Conservation (phyloP, 306 rosid genomes). For the Boehmeria nivea region DNA sequence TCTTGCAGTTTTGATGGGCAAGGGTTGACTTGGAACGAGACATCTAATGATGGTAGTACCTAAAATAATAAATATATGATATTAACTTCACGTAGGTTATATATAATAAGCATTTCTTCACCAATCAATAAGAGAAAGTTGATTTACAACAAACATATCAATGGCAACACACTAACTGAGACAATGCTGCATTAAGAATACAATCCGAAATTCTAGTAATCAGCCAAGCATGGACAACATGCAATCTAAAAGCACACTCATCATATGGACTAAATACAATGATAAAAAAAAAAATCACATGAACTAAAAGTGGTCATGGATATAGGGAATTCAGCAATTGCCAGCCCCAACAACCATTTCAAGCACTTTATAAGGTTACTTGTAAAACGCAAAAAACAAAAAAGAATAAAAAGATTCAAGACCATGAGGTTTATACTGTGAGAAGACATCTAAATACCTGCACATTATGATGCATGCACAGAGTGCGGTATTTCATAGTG, state of each 20-base stretch:
- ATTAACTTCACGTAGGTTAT: constrained; percentile 20
- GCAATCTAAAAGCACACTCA: not conserved
- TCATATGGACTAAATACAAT: not conserved
- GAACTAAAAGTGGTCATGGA: too few relatives aligned
- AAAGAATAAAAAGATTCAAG: not conserved
- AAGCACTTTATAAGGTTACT: not conserved
- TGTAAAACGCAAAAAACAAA: not conserved
- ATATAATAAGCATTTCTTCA: not conserved
- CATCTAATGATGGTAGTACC: constrained; percentile 86
- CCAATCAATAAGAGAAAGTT: not conserved
- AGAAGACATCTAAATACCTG: constrained; percentile 56
- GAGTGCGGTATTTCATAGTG: constrained; percentile 71
- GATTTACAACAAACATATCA: not conserved
- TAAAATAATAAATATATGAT: constrained; percentile 31
- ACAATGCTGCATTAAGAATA: not conserved
- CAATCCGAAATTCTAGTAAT: not conserved
- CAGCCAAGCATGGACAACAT: not conserved
- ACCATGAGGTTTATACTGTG: constrained; percentile 17
- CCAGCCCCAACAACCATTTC: not conserved
- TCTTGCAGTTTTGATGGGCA: constrained; percentile 78
- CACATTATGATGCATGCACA: constrained; percentile 74
- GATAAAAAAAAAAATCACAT: too few relatives aligned
- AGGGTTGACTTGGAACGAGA: constrained; percentile 80
- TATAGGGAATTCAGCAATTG: too few relatives aligned
- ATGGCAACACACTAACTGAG: not conserved